Evolutionary conservation across 1,139 yeast species (phyloP), one percentile per base, ranked within the genome.

Genomic region (Pichiaceae sp.): DNA sequence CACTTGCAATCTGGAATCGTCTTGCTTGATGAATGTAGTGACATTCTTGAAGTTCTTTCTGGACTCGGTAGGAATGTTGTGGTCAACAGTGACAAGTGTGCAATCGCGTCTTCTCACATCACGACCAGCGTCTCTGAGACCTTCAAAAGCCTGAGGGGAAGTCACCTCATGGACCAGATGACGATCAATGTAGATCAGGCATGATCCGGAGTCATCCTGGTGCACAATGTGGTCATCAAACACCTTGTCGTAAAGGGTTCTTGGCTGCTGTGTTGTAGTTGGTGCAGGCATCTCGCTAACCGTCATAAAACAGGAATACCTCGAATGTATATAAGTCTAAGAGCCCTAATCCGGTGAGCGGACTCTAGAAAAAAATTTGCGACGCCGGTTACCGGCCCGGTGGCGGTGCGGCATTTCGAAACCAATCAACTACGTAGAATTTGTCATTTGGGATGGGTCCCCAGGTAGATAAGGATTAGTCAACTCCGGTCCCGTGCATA

Each of bases 141-240:
- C 97, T 65, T 91, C 98, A 57, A 91, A 91, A 8, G 98, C 98
- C 63, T 91, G 98, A 25, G 98, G 98, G 27, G 97, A 87, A 1
- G 98, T 91, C 38, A 91, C 98, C 65, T 91, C 98, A 60, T 91
- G 98, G 40, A 91, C 95, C 51, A 91, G 70, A 60, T 91, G 98
- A 63, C 98, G 84, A 63, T 91, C 98, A 44, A 91, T 89, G 62
- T 84, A 91, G 46, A 91, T 64, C 49, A 91, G 70, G 56, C 73
- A 80, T 12, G 96, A 86, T 28, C 93, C 94, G 26, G 86, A 78
- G 37, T 84, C 91, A 53, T 87, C 95, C 56, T 75, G 68, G 63
- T 87, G 91, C 49, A 91, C 97, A 39, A 89, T 66, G 58, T 91
- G 97, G 71, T 84, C 96, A 46, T 80, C 84, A 59, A 87, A 91